These are phyloP conservation scores for Aspergillus awamori DNA, from an alignment of 2,329 filamentous ascomycete species.

Conservation along the genomic window DNA sequence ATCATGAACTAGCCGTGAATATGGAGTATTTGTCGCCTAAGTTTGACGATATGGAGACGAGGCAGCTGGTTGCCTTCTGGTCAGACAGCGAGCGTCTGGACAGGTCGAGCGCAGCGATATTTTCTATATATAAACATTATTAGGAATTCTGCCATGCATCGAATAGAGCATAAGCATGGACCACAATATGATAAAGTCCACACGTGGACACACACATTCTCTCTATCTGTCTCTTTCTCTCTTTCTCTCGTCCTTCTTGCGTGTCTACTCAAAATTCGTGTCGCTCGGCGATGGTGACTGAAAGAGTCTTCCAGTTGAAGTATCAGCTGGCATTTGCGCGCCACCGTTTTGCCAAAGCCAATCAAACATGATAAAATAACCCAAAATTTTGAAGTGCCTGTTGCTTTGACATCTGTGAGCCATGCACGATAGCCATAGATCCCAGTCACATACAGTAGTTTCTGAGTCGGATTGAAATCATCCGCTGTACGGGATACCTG, in stretches of 20 bases:
- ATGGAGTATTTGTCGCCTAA: no score
- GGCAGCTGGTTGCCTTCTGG: background rate
- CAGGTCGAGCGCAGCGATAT: background rate
- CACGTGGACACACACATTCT: background rate
- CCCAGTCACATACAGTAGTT: background rate
- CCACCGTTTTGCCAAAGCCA: background rate
- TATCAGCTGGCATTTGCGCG: background rate
- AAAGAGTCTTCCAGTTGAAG: background rate
- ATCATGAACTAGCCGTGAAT: background rate
- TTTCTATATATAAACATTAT: constrained; percentile 4
- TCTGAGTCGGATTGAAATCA: background rate
- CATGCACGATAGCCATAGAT: constrained; percentile 1
- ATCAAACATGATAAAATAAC: background rate
- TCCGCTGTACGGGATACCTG: background rate
- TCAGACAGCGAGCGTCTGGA: background rate
- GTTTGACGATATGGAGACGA: background rate
- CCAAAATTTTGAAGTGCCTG: background rate
- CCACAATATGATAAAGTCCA: background rate
- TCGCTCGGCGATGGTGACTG: background rate
- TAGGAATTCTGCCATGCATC: background rate
- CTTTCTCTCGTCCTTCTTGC: background rate
- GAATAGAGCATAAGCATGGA: background rate
- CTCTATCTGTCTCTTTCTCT: no score
- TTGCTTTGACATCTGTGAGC: background rate
- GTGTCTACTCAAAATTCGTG: background rate